phyloP scores from a whole-genome alignment of 176 grass and related monocot species.

The Paspalum notatum region DNA sequence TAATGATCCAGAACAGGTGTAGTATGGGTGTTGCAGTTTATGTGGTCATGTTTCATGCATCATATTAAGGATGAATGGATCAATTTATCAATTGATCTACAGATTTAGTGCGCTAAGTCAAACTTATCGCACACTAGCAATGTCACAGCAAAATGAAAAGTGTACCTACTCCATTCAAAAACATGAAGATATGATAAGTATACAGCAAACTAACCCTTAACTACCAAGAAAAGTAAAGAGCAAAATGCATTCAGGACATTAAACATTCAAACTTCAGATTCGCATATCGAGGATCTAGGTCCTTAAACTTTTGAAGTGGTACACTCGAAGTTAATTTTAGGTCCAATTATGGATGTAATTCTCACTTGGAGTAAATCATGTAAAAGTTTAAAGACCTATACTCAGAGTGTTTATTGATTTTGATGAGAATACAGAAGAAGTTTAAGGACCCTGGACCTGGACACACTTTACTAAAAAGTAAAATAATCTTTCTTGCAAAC shows the following conservation, averaged over 20 bases:
- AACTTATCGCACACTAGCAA: neutral
- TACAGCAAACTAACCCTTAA: neutral
- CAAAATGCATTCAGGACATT: no score
- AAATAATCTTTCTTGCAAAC: neutral
- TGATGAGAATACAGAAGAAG: no score
- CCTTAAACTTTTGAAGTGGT: no score
- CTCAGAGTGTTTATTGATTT: no score
- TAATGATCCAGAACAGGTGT: neutral
- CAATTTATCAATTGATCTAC: slow-evolving; percentile 11
- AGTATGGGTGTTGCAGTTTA: neutral
- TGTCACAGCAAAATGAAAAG: slow-evolving; percentile 19
- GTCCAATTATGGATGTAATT: no score
- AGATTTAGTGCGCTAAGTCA: neutral
- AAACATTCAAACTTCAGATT: no score
- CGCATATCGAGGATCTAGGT: no score
- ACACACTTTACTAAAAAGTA: neutral
- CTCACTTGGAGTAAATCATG: no score
- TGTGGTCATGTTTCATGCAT: neutral
- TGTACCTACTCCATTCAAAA: neutral
- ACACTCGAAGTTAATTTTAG: no score
- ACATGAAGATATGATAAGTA: neutral
- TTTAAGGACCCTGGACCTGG: no score
- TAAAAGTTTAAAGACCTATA: no score
- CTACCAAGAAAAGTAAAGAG: neutral
- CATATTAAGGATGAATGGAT: neutral